Evolutionary conservation across 2,329 filamentous ascomycete genomes (phyloP).

Genomic region (Coleophoma crateriformis): DNA sequence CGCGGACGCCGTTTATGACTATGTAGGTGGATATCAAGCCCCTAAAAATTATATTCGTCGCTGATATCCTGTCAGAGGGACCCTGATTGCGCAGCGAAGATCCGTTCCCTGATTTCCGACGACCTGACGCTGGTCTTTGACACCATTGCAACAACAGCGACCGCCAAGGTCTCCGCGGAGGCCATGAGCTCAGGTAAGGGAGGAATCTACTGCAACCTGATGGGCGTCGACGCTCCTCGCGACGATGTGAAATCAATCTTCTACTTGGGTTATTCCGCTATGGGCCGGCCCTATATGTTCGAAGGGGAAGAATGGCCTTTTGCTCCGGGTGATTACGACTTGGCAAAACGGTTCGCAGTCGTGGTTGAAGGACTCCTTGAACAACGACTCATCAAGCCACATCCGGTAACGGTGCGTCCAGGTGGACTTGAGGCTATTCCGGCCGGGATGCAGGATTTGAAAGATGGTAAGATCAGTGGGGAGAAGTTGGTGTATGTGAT

Average conservation of each 20-base stretch:
- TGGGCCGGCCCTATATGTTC: conserved; percentile 27
- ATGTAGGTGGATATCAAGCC: conserved; percentile 19
- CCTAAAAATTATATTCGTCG: not conserved
- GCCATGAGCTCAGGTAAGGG: conserved; percentile 10
- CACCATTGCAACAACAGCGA: conserved; percentile 10
- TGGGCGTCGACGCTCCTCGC: conserved; percentile 5
- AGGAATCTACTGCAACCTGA: conserved; percentile 53
- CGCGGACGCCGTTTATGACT: conserved; percentile 42
- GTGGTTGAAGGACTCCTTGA: conserved; percentile 27
- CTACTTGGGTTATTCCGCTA: conserved; percentile 32
- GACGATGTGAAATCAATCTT: conserved; percentile 21
- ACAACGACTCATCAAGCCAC: conserved; percentile 26
- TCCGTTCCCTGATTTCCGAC: conserved; percentile 36
- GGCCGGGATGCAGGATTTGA: conserved; percentile 11
- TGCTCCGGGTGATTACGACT: conserved; percentile 23
- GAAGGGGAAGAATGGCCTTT: conserved; percentile 9
- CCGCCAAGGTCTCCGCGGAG: conserved; percentile 11
- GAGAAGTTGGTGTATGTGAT: conserved; percentile 33
- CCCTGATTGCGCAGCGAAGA: conserved; percentile 33
- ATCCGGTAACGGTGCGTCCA: conserved; percentile 16
- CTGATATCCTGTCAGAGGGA: conserved; percentile 20
- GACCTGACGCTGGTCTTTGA: conserved; percentile 14
- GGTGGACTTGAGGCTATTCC: conserved; percentile 11
- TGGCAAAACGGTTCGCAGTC: conserved; percentile 27
- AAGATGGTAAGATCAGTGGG: conserved; percentile 25